Evolutionary conservation across 306 rosid genomes (phyloP).

Genomic region (Comarum palustre): DNA sequence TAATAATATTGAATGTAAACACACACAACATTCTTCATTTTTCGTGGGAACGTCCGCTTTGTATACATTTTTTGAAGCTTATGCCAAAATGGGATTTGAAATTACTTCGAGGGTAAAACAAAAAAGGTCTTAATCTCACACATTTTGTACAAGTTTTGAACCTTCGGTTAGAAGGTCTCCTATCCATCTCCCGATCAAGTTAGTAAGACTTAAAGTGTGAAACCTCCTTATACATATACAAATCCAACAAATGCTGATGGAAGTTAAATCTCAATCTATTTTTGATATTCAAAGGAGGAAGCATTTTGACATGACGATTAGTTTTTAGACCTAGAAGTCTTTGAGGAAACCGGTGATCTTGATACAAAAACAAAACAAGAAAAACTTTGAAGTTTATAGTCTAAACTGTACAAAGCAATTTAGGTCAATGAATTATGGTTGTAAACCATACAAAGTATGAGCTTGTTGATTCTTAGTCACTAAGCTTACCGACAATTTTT

Average conservation of each 20-base stretch:
- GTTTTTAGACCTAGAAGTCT: too few relatives aligned
- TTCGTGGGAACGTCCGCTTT: constrained; percentile 14
- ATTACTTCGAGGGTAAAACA: too few relatives aligned
- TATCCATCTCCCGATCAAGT: too few relatives aligned
- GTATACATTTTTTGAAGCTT: not conserved
- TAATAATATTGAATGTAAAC: constrained; percentile 8
- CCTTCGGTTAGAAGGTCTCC: not conserved
- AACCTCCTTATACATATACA: too few relatives aligned
- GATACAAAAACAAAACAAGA: too few relatives aligned
- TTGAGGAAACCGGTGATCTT: too few relatives aligned
- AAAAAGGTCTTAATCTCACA: not conserved
- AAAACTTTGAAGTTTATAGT: too few relatives aligned
- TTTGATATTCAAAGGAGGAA: too few relatives aligned
- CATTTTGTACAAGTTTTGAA: not conserved
- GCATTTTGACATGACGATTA: too few relatives aligned
- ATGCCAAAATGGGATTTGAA: not conserved
- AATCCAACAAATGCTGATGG: too few relatives aligned
- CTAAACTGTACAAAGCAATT: not conserved
- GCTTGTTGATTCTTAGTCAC: not conserved
- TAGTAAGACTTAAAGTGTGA: too few relatives aligned
- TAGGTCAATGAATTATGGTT: not conserved
- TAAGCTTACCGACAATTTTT: not conserved
- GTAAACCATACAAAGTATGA: not conserved
- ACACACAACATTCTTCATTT: not conserved
- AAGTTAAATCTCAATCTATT: too few relatives aligned